phyloP scores from a whole-genome alignment of 768 basidiomycete species.

The Postia placenta region DNA sequence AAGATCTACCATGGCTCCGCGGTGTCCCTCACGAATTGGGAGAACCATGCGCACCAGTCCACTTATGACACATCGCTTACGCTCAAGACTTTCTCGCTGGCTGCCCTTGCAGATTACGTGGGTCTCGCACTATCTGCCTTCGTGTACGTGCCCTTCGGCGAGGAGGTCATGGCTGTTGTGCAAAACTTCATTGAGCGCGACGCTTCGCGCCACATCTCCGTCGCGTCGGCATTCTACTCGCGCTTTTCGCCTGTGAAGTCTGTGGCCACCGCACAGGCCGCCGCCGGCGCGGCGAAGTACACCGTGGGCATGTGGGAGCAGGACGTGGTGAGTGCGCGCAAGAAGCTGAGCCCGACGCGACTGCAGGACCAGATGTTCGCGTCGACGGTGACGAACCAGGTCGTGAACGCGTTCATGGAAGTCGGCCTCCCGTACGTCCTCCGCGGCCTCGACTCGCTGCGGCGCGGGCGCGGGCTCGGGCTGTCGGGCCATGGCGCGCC shows the following conservation, averaged over 20 bases:
- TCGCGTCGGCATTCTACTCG: slow-evolving; percentile 9
- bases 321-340: slow-evolving; percentile 41
- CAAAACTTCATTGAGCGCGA: slow-evolving; percentile 22
- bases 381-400: slow-evolving; percentile 85
- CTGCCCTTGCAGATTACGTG: slow-evolving; percentile 85
- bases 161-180: slow-evolving; percentile 64
- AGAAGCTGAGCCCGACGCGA: slow-evolving; percentile 60
- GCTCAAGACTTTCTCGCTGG: slow-evolving; percentile 85
- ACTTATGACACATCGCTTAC: slow-evolving; percentile 76
- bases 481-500: slow-evolving; percentile 13
- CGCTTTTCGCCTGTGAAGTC: slow-evolving; percentile 16
- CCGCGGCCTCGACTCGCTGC: slow-evolving; percentile 48
- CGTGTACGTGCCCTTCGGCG: slow-evolving; percentile 92
- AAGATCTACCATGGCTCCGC: slow-evolving; percentile 67
- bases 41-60: slow-evolving; percentile 83
- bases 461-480: slow-evolving; percentile 34
- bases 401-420: slow-evolving; percentile 70
- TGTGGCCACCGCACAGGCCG: slow-evolving; percentile 23
- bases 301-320: slow-evolving; percentile 42
- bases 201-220: neutral
- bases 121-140: slow-evolving; percentile 92
- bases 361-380: slow-evolving; percentile 92
- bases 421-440: slow-evolving; percentile 76
- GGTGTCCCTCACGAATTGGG: slow-evolving; percentile 72
- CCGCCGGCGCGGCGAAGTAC: slow-evolving; percentile 19